These are phyloP conservation scores for Calendula officinalis DNA, from an alignment of 129 eudicot species.

Conservation along the genomic window DNA sequence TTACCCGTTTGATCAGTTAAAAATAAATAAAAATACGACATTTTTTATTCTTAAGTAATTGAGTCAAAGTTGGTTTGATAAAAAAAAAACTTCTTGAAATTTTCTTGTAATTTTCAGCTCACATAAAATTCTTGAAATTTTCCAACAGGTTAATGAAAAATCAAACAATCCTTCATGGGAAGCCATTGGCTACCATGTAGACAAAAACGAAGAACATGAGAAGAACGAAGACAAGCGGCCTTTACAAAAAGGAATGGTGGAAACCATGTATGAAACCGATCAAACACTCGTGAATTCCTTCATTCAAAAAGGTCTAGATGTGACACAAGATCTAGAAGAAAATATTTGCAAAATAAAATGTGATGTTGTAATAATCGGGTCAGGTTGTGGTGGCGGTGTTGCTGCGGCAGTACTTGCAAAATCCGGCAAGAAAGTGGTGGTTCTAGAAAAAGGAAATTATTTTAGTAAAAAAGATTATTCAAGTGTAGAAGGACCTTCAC, in stretches of 20 bases:
- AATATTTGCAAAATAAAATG: conserved; percentile 53
- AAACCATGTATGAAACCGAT: conserved; percentile 54
- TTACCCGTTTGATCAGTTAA: neutral
- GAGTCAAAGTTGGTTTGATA: neutral
- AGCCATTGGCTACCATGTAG: conserved; percentile 61
- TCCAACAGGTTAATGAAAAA: conserved; percentile 51
- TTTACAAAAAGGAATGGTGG: conserved; percentile 66
- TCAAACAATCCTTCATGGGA: conserved; percentile 64
- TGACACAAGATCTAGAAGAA: conserved; percentile 38
- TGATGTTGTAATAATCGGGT: conserved; percentile 84
- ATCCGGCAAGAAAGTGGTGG: conserved; percentile 75
- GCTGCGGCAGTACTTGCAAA: conserved; percentile 77
- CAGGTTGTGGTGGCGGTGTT: conserved; percentile 93
- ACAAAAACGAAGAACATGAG: conserved; percentile 16
- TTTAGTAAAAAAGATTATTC: conserved; percentile 61
- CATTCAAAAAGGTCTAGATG: conserved; percentile 51
- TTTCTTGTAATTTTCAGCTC: neutral
- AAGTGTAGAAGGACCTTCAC: conserved; percentile 70
- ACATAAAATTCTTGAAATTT: neutral
- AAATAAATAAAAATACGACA: neutral
- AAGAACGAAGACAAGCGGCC: conserved; percentile 40
- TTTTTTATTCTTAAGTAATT: neutral
- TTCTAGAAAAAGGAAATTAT: conserved; percentile 87
- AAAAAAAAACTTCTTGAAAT: neutral
- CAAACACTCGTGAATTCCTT: conserved; percentile 45